Base-by-base conservation (phyloP, 2,329 filamentous ascomycete species). In the Periconia macrospinosa region DNA sequence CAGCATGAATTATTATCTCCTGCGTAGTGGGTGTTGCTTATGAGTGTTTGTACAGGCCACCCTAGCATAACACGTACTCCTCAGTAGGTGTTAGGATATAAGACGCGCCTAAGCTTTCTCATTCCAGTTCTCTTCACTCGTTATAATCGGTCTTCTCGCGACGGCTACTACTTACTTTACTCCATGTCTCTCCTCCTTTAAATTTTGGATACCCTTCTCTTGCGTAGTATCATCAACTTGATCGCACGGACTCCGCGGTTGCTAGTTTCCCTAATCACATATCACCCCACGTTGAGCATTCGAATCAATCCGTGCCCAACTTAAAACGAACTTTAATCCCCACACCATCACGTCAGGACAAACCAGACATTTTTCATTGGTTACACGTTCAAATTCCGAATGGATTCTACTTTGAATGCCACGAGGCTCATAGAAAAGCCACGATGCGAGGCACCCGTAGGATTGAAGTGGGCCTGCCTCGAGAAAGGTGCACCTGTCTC, bases 401-500 rank as follows among this genome's bases (percentile, higher is more conserved):
- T 33, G 23, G 15, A 9, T 14, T n/a, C 43, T 11, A 7, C 23
- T n/a, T 17, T 15, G 13, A 45, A 45, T 15, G 8, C 17, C 14
- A 45, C 43, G 3, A 30, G 2, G 6, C n/a, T 45, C 9, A 20
- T n/a, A n/a, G 14, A 15, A n/a, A 20, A 30, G 20, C 10, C 7
- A 6, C 43, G 8, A n/a, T 45, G 43, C 43, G 2, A 45, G 8
- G 43, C 43, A 17, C 43, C 43, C 3, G 15, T n/a, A 15, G 43
- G 43, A 33, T 45, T 45, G 43, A 45, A 45, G n/a, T 45, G 43
- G 43, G 43, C 43, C 8, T 45, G 43, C 11, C 43, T 45, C 10
- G 27, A 33, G 19, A n/a, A 15, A 17, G 43, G 43, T n/a, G 43
- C n/a, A 3, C 43, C 43, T 18, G 23, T 45, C 9, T 45, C 43